Evolutionary conservation across 2,329 filamentous ascomycete genomes (phyloP).

Genomic region (Verticillium nubilum): DNA sequence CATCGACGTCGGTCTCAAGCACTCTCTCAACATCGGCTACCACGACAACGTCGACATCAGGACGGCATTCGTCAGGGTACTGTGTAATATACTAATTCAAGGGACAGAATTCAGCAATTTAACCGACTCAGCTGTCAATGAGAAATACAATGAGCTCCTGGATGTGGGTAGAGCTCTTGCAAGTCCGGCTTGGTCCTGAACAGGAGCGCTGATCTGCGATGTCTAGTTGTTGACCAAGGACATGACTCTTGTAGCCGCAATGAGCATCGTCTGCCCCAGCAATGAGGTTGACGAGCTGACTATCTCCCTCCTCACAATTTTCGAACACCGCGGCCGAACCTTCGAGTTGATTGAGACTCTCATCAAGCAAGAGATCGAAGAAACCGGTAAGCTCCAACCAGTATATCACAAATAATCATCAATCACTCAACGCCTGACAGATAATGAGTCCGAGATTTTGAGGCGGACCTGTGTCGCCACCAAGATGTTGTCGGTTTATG

Average conservation of each 20-base stretch:
- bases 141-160: conserved; percentile 63
- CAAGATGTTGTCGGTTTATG: conserved; percentile 66
- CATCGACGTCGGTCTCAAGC: conserved; percentile 65
- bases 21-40: conserved; percentile 65
- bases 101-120: conserved; percentile 66
- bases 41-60: conserved; percentile 65
- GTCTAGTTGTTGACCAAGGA: conserved; percentile 54
- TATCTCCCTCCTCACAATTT: conserved; percentile 63
- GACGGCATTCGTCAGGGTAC: conserved; percentile 64
- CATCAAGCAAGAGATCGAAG: conserved; percentile 64
- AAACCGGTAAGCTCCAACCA: conserved; percentile 43
- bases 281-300: conserved; percentile 65
- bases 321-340: conserved; percentile 58
- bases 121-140: conserved; percentile 60
- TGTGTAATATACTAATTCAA: conserved; percentile 67
- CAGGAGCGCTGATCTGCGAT: conserved; percentile 4
- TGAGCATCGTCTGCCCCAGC: conserved; percentile 62
- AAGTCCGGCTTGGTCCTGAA: conserved; percentile 1
- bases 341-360: conserved; percentile 61
- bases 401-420: no score
- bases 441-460: conserved; percentile 63
- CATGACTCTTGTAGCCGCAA: conserved; percentile 55
- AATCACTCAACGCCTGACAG: no score
- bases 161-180: conserved; percentile 33
- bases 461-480: conserved; percentile 67